Conservation (phyloP, 2,329 filamentous ascomycete species). For the Metarhizium guizhouense region DNA sequence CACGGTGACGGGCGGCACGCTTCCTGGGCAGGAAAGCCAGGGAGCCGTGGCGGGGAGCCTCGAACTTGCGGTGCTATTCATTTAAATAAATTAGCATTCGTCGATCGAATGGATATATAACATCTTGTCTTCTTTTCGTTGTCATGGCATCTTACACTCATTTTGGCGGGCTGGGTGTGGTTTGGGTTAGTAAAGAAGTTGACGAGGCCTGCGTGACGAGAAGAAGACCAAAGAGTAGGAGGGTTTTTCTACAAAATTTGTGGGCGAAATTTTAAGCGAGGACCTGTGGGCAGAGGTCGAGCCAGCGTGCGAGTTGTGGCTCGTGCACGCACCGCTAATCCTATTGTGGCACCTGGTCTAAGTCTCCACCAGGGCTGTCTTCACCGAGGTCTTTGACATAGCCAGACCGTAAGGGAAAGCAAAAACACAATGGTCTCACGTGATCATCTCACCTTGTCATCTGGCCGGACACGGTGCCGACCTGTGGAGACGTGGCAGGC, state of each 20-base stretch:
- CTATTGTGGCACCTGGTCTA: constrained; percentile 6
- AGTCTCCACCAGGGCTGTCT: constrained; percentile 4
- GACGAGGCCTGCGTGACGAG: constrained; percentile 22
- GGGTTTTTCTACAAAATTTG: constrained; percentile 18
- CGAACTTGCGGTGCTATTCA: constrained; percentile 46
- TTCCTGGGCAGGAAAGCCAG: constrained; percentile 83
- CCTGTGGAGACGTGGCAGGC: background rate
- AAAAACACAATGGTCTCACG: background rate
- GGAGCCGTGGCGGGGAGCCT: constrained; percentile 93
- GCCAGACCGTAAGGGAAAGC: background rate
- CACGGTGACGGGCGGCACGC: constrained; percentile 87
- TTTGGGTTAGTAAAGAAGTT: constrained; percentile 28
- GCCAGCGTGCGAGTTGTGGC: constrained; percentile 7
- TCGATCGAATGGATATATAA: background rate
- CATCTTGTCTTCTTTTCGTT: background rate
- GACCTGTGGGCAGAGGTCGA: constrained; percentile 8
- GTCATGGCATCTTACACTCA: constrained; percentile 27
- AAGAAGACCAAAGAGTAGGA: constrained; percentile 15
- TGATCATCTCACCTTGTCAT: background rate
- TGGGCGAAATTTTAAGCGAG: constrained; percentile 32
- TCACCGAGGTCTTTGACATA: constrained; percentile 3
- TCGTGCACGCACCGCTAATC: constrained; percentile 13
- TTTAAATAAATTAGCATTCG: constrained; percentile 7
- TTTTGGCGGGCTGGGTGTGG: constrained; percentile 28
- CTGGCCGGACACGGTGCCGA: background rate